These are phyloP conservation scores for Volutella citrinella DNA, from an alignment of 2,329 filamentous ascomycete species.

Conservation along the genomic window DNA sequence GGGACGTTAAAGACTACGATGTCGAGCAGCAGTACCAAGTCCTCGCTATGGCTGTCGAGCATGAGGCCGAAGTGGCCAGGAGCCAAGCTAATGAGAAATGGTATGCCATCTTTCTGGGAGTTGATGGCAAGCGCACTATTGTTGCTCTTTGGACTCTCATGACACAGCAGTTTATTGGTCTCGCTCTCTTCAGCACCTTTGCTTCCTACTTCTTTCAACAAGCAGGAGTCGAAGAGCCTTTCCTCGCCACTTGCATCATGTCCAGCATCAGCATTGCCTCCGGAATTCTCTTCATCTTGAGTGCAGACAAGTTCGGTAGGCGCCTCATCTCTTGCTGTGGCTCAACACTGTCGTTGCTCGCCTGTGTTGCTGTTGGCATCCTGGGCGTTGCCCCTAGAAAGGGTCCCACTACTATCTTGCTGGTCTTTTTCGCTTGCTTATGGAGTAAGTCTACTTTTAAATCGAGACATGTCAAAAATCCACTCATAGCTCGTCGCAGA, in stretches of 20 bases:
- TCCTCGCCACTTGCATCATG: conserved; percentile 13
- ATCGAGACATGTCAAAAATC: conserved; percentile 6
- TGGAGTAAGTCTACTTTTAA: conserved; percentile 2
- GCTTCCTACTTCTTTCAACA: conserved; percentile 42
- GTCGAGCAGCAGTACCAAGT: too few species aligned
- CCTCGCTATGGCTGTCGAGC: too few species aligned
- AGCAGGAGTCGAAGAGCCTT: conserved; percentile 21
- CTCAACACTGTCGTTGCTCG: neutral
- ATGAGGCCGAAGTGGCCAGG: too few species aligned
- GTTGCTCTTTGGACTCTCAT: too few species aligned
- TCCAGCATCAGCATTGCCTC: conserved; percentile 13
- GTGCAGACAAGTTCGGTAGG: neutral
- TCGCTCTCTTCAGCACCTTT: too few species aligned
- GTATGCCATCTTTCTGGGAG: too few species aligned
- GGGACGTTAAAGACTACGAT: too few species aligned
- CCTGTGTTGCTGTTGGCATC: conserved; percentile 1
- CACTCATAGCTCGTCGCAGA: too few species aligned
- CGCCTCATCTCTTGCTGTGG: neutral
- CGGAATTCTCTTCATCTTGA: conserved; percentile 3
- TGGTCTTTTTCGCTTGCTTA: conserved; percentile 1
- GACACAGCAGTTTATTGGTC: too few species aligned
- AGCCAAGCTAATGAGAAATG: too few species aligned
- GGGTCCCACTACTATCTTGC: neutral
- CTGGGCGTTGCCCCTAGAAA: neutral
- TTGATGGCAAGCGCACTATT: too few species aligned